Percentiles rank a stretch among this genome's conserved stretches.
These are phyloP conservation scores for Fusarium buharicum DNA, from an alignment of 2,329 filamentous ascomycete genomes.

Conservation along the genomic window DNA sequence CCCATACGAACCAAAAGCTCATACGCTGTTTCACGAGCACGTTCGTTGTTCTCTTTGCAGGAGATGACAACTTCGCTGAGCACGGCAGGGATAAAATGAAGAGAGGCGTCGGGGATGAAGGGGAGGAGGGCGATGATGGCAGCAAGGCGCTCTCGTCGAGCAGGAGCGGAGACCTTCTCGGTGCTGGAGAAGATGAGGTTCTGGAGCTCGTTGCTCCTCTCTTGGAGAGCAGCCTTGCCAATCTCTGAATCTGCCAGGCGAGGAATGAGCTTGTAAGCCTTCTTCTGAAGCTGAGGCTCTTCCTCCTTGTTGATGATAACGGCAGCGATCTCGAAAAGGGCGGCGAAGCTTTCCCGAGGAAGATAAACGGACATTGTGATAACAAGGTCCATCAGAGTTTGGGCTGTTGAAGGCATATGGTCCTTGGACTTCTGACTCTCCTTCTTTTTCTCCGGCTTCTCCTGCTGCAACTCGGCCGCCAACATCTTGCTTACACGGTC, in stretches of 20 bases:
- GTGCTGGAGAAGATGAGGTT: conserved; percentile 80
- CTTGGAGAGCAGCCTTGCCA: conserved; percentile 78
- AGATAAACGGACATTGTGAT: conserved; percentile 97
- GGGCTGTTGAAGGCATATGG: conserved; percentile 89
- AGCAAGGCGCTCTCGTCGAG: conserved; percentile 84
- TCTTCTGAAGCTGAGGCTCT: conserved; percentile 96
- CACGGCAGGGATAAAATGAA: conserved; percentile 93
- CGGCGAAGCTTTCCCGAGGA: conserved; percentile 83
- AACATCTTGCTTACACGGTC: conserved; percentile 87
- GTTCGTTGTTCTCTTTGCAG: conserved; percentile 98
- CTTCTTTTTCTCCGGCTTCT: conserved; percentile 68
- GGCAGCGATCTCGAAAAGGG: conserved; percentile 87
- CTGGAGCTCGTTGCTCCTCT: conserved; percentile 83
- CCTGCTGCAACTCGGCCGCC: conserved; percentile 71
- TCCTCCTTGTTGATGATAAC: conserved; percentile 82
- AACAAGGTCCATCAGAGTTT: conserved; percentile 95
- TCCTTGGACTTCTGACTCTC: conserved; percentile 70
- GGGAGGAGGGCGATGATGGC: conserved; percentile 85
- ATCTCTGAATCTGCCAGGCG: conserved; percentile 83
- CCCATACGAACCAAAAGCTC: conserved; percentile 90
- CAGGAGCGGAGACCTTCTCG: conserved; percentile 87
- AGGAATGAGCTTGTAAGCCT: conserved; percentile 97
- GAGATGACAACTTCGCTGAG: conserved; percentile 95
- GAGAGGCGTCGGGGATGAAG: conserved; percentile 77
- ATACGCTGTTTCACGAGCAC: conserved; percentile 88